Percentiles rank a stretch among this genome's conserved stretches.
phyloP scores from a whole-genome alignment of 139 green algal species.

The Chlorella sp. region DNA sequence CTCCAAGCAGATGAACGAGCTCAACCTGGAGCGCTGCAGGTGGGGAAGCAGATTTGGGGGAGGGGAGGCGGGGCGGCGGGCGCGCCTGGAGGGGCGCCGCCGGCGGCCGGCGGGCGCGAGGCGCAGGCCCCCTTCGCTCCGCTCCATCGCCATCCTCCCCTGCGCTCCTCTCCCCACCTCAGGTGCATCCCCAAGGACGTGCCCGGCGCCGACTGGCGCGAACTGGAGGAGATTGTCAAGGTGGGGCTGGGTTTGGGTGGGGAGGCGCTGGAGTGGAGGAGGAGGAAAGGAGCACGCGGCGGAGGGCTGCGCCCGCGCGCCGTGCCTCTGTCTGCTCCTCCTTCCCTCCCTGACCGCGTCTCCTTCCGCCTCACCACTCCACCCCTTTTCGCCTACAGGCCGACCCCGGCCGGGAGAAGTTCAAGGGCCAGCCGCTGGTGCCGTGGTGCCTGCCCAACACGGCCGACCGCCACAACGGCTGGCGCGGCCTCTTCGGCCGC shows the following conservation, averaged over 20 bases:
- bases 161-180: background rate
- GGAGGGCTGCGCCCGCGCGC: too few relatives aligned
- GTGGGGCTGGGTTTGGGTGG: too few relatives aligned
- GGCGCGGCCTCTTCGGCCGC: conserved; percentile 93
- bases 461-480: conserved; percentile 92
- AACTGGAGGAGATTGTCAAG: conserved; percentile 79
- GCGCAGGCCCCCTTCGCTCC: background rate
- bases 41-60: conserved; percentile 6
- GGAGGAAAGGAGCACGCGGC: too few relatives aligned
- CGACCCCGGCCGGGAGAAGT: conserved; percentile 69
- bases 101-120: too few relatives aligned
- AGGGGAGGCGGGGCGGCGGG: background rate
- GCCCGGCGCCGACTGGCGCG: conserved; percentile 93
- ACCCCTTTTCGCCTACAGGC: too few relatives aligned
- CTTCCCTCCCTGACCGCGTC: too few relatives aligned
- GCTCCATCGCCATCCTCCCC: background rate
- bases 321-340: too few relatives aligned
- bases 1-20: conserved; percentile 95
- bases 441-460: conserved; percentile 98
- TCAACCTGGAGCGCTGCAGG: conserved; percentile 93
- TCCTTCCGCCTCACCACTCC: too few relatives aligned
- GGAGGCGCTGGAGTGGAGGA: too few relatives aligned
- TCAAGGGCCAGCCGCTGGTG: conserved; percentile 83
- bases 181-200: conserved; percentile 90
- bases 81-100: background rate